Evolutionary conservation across 805 yeast species (phyloP), one percentile per base, ranked within the genome.

Genomic region (Deakozyma indianensis): DNA sequence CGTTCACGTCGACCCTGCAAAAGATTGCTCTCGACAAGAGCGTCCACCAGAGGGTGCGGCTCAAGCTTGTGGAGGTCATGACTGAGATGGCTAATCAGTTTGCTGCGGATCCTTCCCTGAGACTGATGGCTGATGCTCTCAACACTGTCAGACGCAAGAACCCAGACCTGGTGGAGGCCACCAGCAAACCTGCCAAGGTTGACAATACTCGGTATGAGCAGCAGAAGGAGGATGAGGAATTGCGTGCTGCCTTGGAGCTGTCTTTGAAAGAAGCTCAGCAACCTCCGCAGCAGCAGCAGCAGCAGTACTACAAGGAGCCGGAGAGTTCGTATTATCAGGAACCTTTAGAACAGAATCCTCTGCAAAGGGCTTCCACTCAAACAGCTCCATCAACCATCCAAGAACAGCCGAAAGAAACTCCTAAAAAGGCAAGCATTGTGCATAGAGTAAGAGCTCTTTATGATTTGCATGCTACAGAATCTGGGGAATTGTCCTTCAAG

Each of bases 401-500:
- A 42, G 51, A 41, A 15, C 49, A 46, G 42, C 46, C 44, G 9
- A 47, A 42, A 40, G 32, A 22, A 23, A 29, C 43, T 4, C 20
- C 45, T 27, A 20, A 48, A 4, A 51, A 32, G 18, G 20, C 38
- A 14, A 9, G 66, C 41, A 50, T 70, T 52, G 64, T 81, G 9
- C 70, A 78, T 2, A 74, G 79, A 50, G 97, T 90, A 1, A 72
- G 81, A 43, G 96, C 97, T 0, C 65, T 92, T 43, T 92, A 85
- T 56, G 95, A 87, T 58, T 69, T 88, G 32, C 67, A 73, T 3
- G 76, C 94, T 2, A 69, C 74, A 41, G 96, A 87, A 56, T 80
- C 80, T 2, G 96, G 88, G 50, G 96, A 92, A 52, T 70, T 90
- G 41, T 78, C 94, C 1, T 90, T 92, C 64, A 69, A 78, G 43